Evolutionary conservation across 2,329 filamentous ascomycete genomes (phyloP), one percentile per base, ranked within the genome.

Genomic region (Arthrobotrys sinensis): DNA sequence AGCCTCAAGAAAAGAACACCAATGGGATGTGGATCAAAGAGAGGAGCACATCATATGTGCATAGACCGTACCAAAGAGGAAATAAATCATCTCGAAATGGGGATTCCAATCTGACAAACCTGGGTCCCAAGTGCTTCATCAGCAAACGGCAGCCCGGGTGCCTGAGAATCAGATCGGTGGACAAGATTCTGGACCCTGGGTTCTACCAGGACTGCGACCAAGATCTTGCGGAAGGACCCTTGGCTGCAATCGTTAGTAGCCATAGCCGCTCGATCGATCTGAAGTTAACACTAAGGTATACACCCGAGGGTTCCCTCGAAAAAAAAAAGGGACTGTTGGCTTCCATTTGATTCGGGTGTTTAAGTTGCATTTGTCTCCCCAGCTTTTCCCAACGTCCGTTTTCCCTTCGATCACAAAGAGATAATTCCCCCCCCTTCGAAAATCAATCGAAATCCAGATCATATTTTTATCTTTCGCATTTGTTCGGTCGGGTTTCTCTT

Each of bases 401-500:
- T 46, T 19, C 38, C 40, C 40, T 36, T 57, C 45, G 48, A 72
- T 55, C 50, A 14, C 36, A 19, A 19, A 52, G 40, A n/a, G 24
- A 28, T 28, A 28, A 28, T 28, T 28, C 24, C 2, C 24, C 24
- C 24, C 24, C 24, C 24, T 28, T 28, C 24, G 24, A 28, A 28
- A 28, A 28, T 28, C 24, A 2, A 28, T 28, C 32, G 11, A 6
- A 40, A 40, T 43, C 53, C 40, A 60, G 53, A 43, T 60, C 55
- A 43, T 28, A 60, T 40, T 55, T n/a, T 40, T 60, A 14, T 40
- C n/a, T 14, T 55, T 75, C 63, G 70, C 52, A 52, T 53, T 68
- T 68, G 63, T n/a, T 67, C 70, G 52, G 70, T 75, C 60, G 70
- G 62, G 40, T 62, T 60, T 16, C 45, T 62, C 53, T 53, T 75